phyloP scores from a whole-genome alignment of 2,329 filamentous ascomycete genomes.

The Zopfia rhizophila region DNA sequence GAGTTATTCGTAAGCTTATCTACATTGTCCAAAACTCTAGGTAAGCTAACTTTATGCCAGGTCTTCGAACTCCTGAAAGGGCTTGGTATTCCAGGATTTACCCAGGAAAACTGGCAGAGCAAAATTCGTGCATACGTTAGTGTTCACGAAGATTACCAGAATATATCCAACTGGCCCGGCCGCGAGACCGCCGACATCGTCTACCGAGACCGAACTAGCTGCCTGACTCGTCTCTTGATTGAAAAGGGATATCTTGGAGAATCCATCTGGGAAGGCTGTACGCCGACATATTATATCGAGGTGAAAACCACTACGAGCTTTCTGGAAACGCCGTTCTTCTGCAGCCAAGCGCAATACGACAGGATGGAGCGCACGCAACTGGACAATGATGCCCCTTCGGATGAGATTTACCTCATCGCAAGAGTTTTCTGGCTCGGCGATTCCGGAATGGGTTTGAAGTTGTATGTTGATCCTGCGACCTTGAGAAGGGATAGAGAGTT shows the following conservation, averaged over 20 bases:
- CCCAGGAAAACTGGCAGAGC: constrained; percentile 59
- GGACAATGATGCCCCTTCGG: too few species aligned
- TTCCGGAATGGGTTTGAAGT: constrained; percentile 40
- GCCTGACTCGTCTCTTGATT: constrained; percentile 50
- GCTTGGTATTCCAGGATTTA: constrained; percentile 50
- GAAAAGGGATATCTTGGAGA: too few species aligned
- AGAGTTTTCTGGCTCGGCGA: constrained; percentile 53
- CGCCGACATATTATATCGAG: constrained; percentile 59
- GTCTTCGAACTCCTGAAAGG: constrained; percentile 55
- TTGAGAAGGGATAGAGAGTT: too few species aligned
- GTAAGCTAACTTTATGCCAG: too few species aligned
- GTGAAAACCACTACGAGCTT: constrained; percentile 60
- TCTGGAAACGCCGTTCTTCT: constrained; percentile 57
- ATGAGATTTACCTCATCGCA: constrained; percentile 54
- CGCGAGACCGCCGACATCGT: constrained; percentile 61
- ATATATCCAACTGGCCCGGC: constrained; percentile 54
- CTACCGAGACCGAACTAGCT: constrained; percentile 53
- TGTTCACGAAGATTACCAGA: constrained; percentile 53
- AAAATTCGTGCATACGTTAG: constrained; percentile 56
- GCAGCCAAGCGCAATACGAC: constrained; percentile 59
- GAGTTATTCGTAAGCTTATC: constrained; percentile 32
- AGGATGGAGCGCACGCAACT: constrained; percentile 29
- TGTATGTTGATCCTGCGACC: constrained; percentile 55
- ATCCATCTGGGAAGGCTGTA: constrained; percentile 10
- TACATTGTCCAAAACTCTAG: constrained; percentile 18